Evolutionary conservation across 169 alveolate genomes (phyloP), one percentile per base, ranked within the genome.

Genomic region (Plasmodium fragile): DNA sequence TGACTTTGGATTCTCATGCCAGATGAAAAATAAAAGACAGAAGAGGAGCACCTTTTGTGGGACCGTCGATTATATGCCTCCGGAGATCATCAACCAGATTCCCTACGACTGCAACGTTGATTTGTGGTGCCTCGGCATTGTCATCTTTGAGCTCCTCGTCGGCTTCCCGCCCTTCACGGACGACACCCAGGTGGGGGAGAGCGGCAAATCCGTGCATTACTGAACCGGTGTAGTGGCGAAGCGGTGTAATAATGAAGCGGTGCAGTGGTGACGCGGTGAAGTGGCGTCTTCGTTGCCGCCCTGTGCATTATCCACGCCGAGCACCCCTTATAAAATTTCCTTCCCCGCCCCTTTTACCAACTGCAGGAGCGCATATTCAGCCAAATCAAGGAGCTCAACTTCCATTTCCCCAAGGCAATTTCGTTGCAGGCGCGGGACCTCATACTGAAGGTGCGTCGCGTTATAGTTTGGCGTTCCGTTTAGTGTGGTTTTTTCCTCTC

Each of bases 41-140:
- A 97, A 96, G 82, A 96, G 99, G 81, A 84, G 96, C 39, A 98
- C 99, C 53, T 93, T 98, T 43, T 98, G 99, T 82, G 99, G 99
- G 16, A 98, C 99, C 1, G 94, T 97, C 18, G 99, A 98, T 71
- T 98, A 98, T 95, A 93, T 98, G 53, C 98, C 99, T 11, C 99
- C 99, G 22, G 99, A 98, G 82, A 98, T 98, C 93, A 96, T 98
- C 3, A 92, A 95, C 30, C 96, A 96, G 53, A 95, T 97, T 55
- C 96, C 96, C 6, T 98, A 98, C 94, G 98, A 97, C 89, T 95
- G 97, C 36, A 95, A 95, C 36, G 98, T 97, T 2, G 99, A 98
- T 92, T 83, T 97, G 45, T 98, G 99, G 99, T 96, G 99, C 59
- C 53, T 98, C 32, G 99, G 99, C 30, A 98, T 98, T 18, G 97